These are phyloP conservation scores for Escallonia herrerae DNA, from an alignment of 129 eudicot species.

Conservation along the genomic window DNA sequence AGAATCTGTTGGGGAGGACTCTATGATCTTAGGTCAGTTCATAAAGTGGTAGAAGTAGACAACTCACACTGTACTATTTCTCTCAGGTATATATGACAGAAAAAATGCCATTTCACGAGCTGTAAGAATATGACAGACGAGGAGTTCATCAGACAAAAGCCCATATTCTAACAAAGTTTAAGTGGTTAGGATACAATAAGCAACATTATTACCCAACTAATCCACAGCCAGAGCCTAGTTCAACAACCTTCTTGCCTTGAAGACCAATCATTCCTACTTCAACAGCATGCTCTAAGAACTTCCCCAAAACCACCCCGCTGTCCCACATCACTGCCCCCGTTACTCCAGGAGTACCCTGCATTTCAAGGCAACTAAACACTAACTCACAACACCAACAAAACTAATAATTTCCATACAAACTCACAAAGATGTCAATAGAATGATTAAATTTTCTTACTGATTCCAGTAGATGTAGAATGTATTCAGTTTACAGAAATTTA, in stretches of 20 bases:
- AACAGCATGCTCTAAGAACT: slow-evolving; percentile 80
- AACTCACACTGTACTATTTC: no score
- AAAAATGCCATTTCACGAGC: no score
- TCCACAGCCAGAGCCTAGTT: slow-evolving; percentile 94
- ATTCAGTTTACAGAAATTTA: neutral
- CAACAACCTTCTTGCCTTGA: slow-evolving; percentile 78
- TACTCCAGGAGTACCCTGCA: slow-evolving; percentile 80
- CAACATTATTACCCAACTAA: slow-evolving; percentile 62
- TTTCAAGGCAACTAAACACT: neutral
- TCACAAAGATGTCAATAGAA: neutral
- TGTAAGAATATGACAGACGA: no score
- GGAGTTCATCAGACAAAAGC: neutral
- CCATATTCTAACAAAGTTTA: neutral
- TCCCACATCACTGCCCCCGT: slow-evolving; percentile 99
- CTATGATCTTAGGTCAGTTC: no score
- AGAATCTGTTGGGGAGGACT: no score
- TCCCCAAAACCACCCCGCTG: slow-evolving; percentile 82
- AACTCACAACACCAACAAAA: neutral
- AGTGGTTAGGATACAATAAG: neutral
- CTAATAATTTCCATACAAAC: no score
- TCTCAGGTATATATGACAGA: no score
- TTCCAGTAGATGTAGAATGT: neutral
- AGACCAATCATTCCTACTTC: slow-evolving; percentile 51
- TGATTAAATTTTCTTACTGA: neutral
- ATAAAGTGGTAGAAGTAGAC: no score